phyloP scores from a whole-genome alignment of 148 eudicot genomes.

The Vaccinium vitisidaea region DNA sequence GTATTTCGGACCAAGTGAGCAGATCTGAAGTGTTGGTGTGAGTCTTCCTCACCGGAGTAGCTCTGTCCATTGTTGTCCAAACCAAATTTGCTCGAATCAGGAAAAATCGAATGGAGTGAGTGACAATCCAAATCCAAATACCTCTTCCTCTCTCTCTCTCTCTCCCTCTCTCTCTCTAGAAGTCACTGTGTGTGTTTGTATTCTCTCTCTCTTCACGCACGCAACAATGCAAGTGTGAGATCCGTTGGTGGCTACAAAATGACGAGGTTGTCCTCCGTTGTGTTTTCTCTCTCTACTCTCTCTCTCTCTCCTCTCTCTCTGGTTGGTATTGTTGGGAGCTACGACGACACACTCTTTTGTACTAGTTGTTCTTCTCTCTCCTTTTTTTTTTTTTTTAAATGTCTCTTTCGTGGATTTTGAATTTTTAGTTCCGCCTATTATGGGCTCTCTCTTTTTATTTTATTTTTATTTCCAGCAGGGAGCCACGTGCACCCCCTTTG shows the following conservation, averaged over 20 bases:
- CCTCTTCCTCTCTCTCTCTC: not conserved
- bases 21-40: conserved; percentile 94
- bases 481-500: not conserved
- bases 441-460: not conserved
- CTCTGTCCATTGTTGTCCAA: conserved; percentile 20
- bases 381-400: not conserved
- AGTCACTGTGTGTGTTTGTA: not conserved
- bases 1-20: conserved; percentile 62
- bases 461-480: not conserved
- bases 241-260: conserved; percentile 4
- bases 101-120: not conserved
- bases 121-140: not conserved
- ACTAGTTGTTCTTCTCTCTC: not conserved
- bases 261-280: conserved; percentile 21
- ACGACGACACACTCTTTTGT: not conserved
- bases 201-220: conserved; percentile 2
- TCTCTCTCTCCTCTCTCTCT: not conserved
- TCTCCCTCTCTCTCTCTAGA: conserved; percentile 3
- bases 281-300: not conserved
- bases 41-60: conserved; percentile 78
- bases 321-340: not conserved
- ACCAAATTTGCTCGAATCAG: not conserved
- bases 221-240: not conserved
- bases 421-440: not conserved
- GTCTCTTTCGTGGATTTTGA: not conserved